Percentiles rank a stretch among this genome's conserved stretches.
Evolutionary conservation across 257 asterid species (phyloP).

Genomic region (Verbena officinalis): DNA sequence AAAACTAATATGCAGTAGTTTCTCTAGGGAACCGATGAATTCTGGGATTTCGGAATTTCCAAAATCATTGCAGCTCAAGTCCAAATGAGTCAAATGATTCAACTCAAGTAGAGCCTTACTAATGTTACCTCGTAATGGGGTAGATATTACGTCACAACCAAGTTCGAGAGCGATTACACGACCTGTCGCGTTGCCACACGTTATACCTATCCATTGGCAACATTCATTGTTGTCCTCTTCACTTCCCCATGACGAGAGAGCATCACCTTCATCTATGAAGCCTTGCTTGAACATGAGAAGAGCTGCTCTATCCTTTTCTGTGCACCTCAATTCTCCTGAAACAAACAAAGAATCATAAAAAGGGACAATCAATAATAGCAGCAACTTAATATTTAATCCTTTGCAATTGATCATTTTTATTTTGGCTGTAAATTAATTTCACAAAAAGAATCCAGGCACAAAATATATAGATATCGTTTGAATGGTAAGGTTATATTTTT

Average conservation of each 20-base stretch:
- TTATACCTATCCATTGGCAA: slow-evolving; percentile 43
- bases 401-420: too few species aligned
- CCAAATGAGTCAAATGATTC: slow-evolving; percentile 35
- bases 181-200: slow-evolving; percentile 38
- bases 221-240: slow-evolving; percentile 38
- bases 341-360: neutral
- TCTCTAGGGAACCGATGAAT: neutral
- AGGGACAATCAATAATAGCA: neutral
- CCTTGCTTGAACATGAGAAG: slow-evolving; percentile 41
- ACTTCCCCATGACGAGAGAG: slow-evolving; percentile 38
- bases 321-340: slow-evolving; percentile 29
- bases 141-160: too few species aligned
- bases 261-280: slow-evolving; percentile 17
- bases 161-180: slow-evolving; percentile 33
- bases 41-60: neutral
- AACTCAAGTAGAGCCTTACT: slow-evolving; percentile 30
- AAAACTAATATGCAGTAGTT: neutral
- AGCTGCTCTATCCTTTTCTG: slow-evolving; percentile 36
- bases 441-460: too few species aligned
- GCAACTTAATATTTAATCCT: neutral
- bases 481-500: too few species aligned
- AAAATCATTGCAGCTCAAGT: slow-evolving; percentile 33
- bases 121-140: slow-evolving; percentile 32
- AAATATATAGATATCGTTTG: too few species aligned
- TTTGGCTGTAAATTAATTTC: too few species aligned